Conservation (phyloP, 495 filamentous ascomycete genomes). For the Neurospora sp. region DNA sequence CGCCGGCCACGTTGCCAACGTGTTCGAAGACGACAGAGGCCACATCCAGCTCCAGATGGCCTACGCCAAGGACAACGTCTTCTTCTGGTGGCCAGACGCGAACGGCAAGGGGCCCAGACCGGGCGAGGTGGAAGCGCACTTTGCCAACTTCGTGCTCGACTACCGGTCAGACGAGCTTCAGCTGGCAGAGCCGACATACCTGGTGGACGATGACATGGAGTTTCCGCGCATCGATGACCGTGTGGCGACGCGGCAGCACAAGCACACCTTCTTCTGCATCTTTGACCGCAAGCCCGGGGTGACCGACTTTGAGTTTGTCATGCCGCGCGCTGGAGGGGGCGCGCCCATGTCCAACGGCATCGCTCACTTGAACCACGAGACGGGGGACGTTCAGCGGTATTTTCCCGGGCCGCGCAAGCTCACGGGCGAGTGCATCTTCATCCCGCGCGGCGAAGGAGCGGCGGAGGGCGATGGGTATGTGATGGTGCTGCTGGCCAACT, state of each 20-base stretch:
- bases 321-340: slow-evolving; percentile 22
- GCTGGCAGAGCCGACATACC: slow-evolving; percentile 14
- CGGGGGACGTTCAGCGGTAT: slow-evolving; percentile 20
- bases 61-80: slow-evolving; percentile 36
- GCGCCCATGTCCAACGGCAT: slow-evolving; percentile 26
- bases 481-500: slow-evolving; percentile 39
- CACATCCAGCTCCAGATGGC: slow-evolving; percentile 40
- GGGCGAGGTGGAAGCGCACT: slow-evolving; percentile 7
- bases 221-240: slow-evolving; percentile 47
- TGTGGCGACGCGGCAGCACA: slow-evolving; percentile 30
- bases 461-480: slow-evolving; percentile 44
- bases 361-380: slow-evolving; percentile 17
- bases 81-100: slow-evolving; percentile 41
- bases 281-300: slow-evolving; percentile 24
- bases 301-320: slow-evolving; percentile 31
- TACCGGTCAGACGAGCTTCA: slow-evolving; percentile 20
- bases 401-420: slow-evolving; percentile 32
- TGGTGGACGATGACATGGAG: slow-evolving; percentile 34
- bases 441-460: slow-evolving; percentile 26
- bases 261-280: slow-evolving; percentile 37
- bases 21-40: slow-evolving; percentile 37
- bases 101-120: slow-evolving; percentile 14
- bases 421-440: slow-evolving; percentile 44
- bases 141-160: slow-evolving; percentile 29
- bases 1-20: slow-evolving; percentile 36